Conservation (phyloP, 2,329 filamentous ascomycete species). For the Penicillium sp. region DNA sequence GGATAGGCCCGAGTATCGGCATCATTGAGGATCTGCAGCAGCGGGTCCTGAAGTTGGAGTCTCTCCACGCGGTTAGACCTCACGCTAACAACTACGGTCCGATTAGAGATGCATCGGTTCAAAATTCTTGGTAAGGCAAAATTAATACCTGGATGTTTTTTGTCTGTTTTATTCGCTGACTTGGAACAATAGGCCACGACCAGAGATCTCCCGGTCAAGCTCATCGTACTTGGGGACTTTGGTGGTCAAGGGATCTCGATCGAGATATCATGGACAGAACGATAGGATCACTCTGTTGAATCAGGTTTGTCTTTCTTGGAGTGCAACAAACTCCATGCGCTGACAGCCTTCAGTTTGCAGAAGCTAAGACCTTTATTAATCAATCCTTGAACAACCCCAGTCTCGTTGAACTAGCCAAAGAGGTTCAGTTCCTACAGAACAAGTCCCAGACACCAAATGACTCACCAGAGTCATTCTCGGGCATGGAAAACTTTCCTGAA, state of each 20-base stretch:
- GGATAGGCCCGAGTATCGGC: slow-evolving; percentile 5
- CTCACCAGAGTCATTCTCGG: slow-evolving; percentile 18
- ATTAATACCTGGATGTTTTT: too few relatives aligned
- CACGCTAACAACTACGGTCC: not conserved
- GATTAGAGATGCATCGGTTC: not conserved
- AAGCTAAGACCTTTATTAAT: slow-evolving; percentile 23
- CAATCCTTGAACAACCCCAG: slow-evolving; percentile 16
- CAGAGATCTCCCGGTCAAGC: not conserved
- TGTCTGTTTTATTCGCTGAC: not conserved
- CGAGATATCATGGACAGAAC: slow-evolving; percentile 25
- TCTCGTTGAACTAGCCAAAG: slow-evolving; percentile 20
- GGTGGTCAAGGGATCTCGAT: slow-evolving; percentile 22
- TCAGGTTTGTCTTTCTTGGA: slow-evolving; percentile 8
- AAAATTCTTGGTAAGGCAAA: slow-evolving; percentile 5
- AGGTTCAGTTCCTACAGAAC: slow-evolving; percentile 26
- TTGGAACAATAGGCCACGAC: slow-evolving; percentile 3
- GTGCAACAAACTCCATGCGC: not conserved
- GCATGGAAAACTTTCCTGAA: slow-evolving; percentile 14
- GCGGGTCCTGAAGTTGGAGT: slow-evolving; percentile 20
- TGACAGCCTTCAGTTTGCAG: slow-evolving; percentile 15
- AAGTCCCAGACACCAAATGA: slow-evolving; percentile 10
- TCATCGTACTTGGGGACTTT: slow-evolving; percentile 16
- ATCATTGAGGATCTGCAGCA: slow-evolving; percentile 25
- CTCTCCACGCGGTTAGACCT: slow-evolving; percentile 9
- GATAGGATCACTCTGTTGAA: slow-evolving; percentile 19